These are phyloP conservation scores for Verticillium nubilum DNA, from an alignment of 2,329 filamentous ascomycete species.

Conservation along the genomic window DNA sequence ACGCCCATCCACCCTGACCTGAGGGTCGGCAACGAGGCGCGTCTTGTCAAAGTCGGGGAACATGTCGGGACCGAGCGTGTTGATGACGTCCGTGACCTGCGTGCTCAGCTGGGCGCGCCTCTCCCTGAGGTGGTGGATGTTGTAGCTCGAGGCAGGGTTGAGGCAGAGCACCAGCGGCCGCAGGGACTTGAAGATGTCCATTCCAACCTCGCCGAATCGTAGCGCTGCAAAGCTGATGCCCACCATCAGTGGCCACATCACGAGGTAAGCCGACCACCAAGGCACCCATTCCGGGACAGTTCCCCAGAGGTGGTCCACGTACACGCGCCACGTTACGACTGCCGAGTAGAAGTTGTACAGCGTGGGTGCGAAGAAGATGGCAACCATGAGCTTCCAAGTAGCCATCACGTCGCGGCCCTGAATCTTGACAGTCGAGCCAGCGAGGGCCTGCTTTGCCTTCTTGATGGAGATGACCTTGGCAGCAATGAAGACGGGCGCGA, in stretches of 20 bases:
- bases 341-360: constrained; percentile 79
- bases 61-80: constrained; percentile 90
- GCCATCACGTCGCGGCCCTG: constrained; percentile 86
- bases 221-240: constrained; percentile 88
- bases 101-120: constrained; percentile 68
- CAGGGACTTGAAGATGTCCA: constrained; percentile 96
- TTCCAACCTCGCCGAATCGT: constrained; percentile 93
- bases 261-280: constrained; percentile 68
- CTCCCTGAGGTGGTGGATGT: constrained; percentile 70
- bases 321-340: constrained; percentile 70
- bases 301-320: constrained; percentile 78
- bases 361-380: constrained; percentile 73
- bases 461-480: constrained; percentile 76
- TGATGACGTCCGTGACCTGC: constrained; percentile 87
- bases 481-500: constrained; percentile 80
- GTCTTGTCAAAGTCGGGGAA: constrained; percentile 90
- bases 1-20: constrained; percentile 28
- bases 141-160: constrained; percentile 78
- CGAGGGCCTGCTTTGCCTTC: constrained; percentile 79
- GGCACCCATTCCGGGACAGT: constrained; percentile 74
- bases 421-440: constrained; percentile 82
- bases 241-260: constrained; percentile 76
- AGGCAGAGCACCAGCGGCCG: constrained; percentile 81
- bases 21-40: constrained; percentile 59
- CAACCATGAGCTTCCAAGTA: constrained; percentile 90